phyloP scores from a whole-genome alignment of 2,329 filamentous ascomycete species.

The Thelonectria olida region DNA sequence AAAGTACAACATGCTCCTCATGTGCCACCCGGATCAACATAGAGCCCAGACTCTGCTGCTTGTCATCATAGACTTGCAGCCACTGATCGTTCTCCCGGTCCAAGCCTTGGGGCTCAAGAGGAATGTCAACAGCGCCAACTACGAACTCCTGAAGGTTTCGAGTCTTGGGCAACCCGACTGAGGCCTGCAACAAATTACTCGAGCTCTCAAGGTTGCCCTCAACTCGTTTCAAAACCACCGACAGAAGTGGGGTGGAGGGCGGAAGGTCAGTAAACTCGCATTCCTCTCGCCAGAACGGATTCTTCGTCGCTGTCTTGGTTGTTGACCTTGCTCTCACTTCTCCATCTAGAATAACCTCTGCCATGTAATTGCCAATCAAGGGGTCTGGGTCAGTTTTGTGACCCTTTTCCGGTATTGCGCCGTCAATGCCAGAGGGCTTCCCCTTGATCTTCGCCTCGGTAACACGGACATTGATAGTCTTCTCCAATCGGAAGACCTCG shows the following conservation, averaged over 20 bases:
- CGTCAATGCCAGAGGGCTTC: conserved; percentile 36
- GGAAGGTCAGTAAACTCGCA: conserved; percentile 81
- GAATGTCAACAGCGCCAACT: conserved; percentile 82
- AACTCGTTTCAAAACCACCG: conserved; percentile 75
- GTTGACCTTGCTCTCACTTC: conserved; percentile 81
- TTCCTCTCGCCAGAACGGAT: conserved; percentile 85
- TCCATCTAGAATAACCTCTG: conserved; percentile 81
- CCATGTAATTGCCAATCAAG: conserved; percentile 74
- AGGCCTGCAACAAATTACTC: conserved; percentile 42
- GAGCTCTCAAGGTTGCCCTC: conserved; percentile 59
- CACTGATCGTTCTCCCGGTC: conserved; percentile 86
- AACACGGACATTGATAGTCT: conserved; percentile 65
- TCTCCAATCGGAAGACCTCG: conserved; percentile 70
- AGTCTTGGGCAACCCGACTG: conserved; percentile 46
- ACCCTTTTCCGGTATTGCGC: conserved; percentile 31
- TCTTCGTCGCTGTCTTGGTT: conserved; percentile 74
- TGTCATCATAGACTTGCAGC: conserved; percentile 83
- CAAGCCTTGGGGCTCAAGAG: conserved; percentile 79
- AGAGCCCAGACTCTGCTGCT: conserved; percentile 80
- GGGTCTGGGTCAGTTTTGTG: conserved; percentile 50
- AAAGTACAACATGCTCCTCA: conserved; percentile 89
- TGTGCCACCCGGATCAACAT: conserved; percentile 85
- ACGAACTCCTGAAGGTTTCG: conserved; percentile 59
- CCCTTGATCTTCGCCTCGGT: conserved; percentile 70
- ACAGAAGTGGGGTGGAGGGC: conserved; percentile 72